These are phyloP conservation scores for Lactifluus subvellereus DNA, from an alignment of 768 basidiomycete species.

Conservation along the genomic window DNA sequence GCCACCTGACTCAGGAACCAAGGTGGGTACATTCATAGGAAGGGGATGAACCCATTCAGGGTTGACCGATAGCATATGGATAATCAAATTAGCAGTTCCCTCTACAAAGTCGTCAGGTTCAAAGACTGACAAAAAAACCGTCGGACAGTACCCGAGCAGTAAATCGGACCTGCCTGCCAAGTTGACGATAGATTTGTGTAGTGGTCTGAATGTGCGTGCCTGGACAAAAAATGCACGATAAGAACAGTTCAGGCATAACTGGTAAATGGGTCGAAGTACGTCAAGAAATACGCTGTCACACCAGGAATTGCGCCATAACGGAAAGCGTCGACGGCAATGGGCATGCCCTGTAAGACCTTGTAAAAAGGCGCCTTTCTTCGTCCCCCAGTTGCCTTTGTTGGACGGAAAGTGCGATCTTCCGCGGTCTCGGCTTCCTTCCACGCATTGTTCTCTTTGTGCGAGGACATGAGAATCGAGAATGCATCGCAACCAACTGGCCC, in stretches of 20 bases:
- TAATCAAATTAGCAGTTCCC: conserved; percentile 86
- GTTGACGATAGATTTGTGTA: conserved; percentile 86
- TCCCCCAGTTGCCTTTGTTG: conserved; percentile 42
- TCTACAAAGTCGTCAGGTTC: conserved; percentile 32
- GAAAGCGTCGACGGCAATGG: conserved; percentile 97
- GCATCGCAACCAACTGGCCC: conserved; percentile 34
- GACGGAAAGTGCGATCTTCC: conserved; percentile 44
- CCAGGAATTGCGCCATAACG: conserved; percentile 87
- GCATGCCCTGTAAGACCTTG: conserved; percentile 94
- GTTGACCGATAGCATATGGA: conserved; percentile 87
- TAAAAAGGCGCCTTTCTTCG: conserved; percentile 88
- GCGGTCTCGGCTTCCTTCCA: conserved; percentile 75
- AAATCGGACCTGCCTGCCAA: conserved; percentile 92
- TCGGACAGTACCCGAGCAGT: conserved; percentile 64
- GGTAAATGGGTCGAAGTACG: conserved; percentile 42
- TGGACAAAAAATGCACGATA: conserved; percentile 29
- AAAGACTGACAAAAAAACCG: not conserved
- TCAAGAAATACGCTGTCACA: conserved; percentile 86
- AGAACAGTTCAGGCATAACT: not conserved
- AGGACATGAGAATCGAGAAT: conserved; percentile 89
- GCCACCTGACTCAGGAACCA: conserved; percentile 77
- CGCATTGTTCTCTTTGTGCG: conserved; percentile 67
- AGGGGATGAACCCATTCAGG: conserved; percentile 84
- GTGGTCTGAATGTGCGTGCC: conserved; percentile 96
- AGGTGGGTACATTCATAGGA: conserved; percentile 68